Evolutionary conservation across 495 filamentous ascomycete species (phyloP).

Genomic region (Neurospora sp.): DNA sequence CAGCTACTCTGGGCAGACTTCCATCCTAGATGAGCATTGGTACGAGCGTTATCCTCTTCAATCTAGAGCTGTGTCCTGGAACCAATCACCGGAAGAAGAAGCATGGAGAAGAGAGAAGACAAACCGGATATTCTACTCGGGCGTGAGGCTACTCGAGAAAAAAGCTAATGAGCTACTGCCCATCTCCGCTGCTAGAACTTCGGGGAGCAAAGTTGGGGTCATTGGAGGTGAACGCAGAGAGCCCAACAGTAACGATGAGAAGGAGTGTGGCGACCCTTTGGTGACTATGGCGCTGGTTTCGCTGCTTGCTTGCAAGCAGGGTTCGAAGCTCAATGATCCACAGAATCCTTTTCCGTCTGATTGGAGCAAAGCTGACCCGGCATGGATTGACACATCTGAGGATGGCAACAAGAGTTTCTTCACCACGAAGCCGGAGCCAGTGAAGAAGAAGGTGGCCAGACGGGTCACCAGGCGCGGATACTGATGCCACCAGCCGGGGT

Average conservation of each 20-base stretch:
- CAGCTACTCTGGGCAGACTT: conserved; percentile 6
- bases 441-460: conserved; percentile 9
- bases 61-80: not conserved
- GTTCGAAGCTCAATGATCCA: not conserved
- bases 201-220: conserved; percentile 16
- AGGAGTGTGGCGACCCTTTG: conserved; percentile 25
- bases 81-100: not conserved
- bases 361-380: conserved; percentile 13
- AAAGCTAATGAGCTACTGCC: conserved; percentile 2
- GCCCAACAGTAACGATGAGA: conserved; percentile 19
- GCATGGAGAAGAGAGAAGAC: conserved; percentile 3
- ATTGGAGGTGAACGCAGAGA: conserved; percentile 24
- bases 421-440: conserved; percentile 6
- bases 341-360: conserved; percentile 1
- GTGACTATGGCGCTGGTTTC: conserved; percentile 28
- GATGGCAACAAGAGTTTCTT: conserved; percentile 27
- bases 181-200: not conserved
- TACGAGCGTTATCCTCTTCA: conserved; percentile 1
- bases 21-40: conserved; percentile 3
- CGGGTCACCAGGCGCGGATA: conserved; percentile 10
- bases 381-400: conserved; percentile 17
- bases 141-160: conserved; percentile 16
- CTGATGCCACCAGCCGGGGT: not conserved
- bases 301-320: conserved; percentile 20
- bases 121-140: conserved; percentile 24